Base-by-base conservation (phyloP, 441 rosid species). In the Adansonia rubrostipa region DNA sequence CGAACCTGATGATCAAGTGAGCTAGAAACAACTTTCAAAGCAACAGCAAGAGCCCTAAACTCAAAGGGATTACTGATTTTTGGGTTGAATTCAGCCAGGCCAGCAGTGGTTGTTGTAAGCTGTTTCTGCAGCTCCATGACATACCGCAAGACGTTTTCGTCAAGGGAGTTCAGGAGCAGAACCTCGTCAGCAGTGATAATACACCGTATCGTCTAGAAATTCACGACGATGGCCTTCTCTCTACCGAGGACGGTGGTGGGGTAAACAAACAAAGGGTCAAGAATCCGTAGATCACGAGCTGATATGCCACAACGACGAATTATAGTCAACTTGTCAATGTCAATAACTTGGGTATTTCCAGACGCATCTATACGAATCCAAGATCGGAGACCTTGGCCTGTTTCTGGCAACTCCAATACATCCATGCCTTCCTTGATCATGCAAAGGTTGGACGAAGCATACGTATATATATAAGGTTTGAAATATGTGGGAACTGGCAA, bases 291-390 rank as follows among this genome's bases (percentile, higher is more conserved):
- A 86, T 97, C 98, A 73, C 98, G 99, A 65, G 99, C 98, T 6
- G 99, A 98, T 58, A 94, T 89, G 82, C 95, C 99, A 84, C 99
- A 97, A 61, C 97, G 94, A 61, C 96, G 94, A 98, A 97, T 95
- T 91, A 97, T 87, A 0, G 93, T 91, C 86, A 96, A 94, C 88
- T 96, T 96, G 82, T 96, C 98, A 42, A 94, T 93, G 90, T 96
- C 98, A 68, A 96, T 90, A 78, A 88, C 83, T 79, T 93, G 97
- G 13, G 98, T 91, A 80, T 91, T 92, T 5, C 98, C 99, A 62
- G 80, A 86, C 9, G 90, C 81, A 80, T 96, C 98, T 65, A 97
- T 97, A 40, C 97, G 95, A 68, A 94, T 96, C 99, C 99, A 97
- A 76, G 99, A 93, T 6, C 96, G 85, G 33, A 89, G 80, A 7